phyloP scores from a whole-genome alignment of 352 stramenopile species.

The Phytophthora syringae region DNA sequence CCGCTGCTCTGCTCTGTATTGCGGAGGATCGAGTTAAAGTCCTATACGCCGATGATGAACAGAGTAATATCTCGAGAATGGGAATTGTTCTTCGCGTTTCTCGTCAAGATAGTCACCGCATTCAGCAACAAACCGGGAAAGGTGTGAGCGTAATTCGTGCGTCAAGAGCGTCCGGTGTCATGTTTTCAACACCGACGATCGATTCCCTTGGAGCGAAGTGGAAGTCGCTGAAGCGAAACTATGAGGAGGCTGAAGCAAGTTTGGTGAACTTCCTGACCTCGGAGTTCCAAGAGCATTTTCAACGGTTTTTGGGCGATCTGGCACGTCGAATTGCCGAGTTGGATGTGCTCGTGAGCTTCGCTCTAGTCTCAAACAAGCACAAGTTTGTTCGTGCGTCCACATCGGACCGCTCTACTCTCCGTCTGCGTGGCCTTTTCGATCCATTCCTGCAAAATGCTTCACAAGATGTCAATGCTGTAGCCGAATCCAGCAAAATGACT shows the following conservation, averaged over 20 bases:
- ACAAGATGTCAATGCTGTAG: background rate
- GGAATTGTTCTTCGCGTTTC: slow-evolving; percentile 51
- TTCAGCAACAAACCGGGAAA: slow-evolving; percentile 38
- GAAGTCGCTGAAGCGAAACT: slow-evolving; percentile 32
- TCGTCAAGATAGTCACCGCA: slow-evolving; percentile 48
- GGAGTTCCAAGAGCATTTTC: slow-evolving; percentile 21
- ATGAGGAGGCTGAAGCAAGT: slow-evolving; percentile 24
- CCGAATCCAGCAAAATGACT: background rate
- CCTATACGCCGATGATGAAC: slow-evolving; percentile 44
- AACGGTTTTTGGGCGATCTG: slow-evolving; percentile 14
- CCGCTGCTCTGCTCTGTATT: slow-evolving; percentile 35
- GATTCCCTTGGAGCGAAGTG: slow-evolving; percentile 44
- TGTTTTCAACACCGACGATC: slow-evolving; percentile 47
- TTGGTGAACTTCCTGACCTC: slow-evolving; percentile 28
- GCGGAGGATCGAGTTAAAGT: slow-evolving; percentile 40
- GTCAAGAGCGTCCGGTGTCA: slow-evolving; percentile 48
- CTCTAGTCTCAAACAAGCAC: slow-evolving; percentile 39
- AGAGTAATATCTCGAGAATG: slow-evolving; percentile 17
- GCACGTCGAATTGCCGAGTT: slow-evolving; percentile 28
- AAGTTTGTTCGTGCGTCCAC: slow-evolving; percentile 31
- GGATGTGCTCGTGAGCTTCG: slow-evolving; percentile 49
- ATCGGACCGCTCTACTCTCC: background rate
- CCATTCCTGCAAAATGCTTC: slow-evolving; percentile 21
- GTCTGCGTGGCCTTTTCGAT: slow-evolving; percentile 24
- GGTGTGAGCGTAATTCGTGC: slow-evolving; percentile 40